phyloP scores from a whole-genome alignment of 441 rosid genomes.

The Melastoma candidum region DNA sequence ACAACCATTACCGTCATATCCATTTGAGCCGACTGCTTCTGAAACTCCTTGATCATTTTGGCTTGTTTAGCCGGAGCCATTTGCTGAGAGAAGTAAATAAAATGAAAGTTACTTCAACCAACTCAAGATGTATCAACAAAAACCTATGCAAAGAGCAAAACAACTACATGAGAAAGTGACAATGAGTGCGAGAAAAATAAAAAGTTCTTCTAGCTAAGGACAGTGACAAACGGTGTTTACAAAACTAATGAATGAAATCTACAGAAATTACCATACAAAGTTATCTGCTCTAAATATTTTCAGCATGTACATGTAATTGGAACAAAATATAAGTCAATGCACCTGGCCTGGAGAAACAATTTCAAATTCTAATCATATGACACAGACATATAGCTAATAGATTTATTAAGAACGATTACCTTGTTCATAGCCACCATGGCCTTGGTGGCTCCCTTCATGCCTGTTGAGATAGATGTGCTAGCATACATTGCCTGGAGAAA shows the following conservation, averaged over 20 bases:
- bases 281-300: too few species aligned
- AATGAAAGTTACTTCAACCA: background rate
- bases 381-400: background rate
- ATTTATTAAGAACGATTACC: constrained; percentile 26
- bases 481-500: constrained; percentile 69
- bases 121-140: background rate
- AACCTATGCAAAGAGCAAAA: too few species aligned
- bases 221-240: too few species aligned
- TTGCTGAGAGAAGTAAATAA: constrained; percentile 41
- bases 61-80: constrained; percentile 87
- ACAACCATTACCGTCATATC: constrained; percentile 70
- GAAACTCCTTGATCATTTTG: constrained; percentile 85
- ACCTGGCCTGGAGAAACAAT: background rate
- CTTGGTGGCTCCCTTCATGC: constrained; percentile 96
- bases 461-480: constrained; percentile 87
- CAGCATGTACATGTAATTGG: background rate
- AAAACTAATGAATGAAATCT: too few species aligned
- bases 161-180: too few species aligned
- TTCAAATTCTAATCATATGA: background rate
- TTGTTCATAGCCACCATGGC: constrained; percentile 99
- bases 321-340: background rate
- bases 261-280: too few species aligned
- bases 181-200: too few species aligned
- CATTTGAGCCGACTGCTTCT: constrained; percentile 86
- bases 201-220: too few species aligned